Evolutionary conservation across 2,329 filamentous ascomycete species (phyloP).

Genomic region (Fusarium sp.): DNA sequence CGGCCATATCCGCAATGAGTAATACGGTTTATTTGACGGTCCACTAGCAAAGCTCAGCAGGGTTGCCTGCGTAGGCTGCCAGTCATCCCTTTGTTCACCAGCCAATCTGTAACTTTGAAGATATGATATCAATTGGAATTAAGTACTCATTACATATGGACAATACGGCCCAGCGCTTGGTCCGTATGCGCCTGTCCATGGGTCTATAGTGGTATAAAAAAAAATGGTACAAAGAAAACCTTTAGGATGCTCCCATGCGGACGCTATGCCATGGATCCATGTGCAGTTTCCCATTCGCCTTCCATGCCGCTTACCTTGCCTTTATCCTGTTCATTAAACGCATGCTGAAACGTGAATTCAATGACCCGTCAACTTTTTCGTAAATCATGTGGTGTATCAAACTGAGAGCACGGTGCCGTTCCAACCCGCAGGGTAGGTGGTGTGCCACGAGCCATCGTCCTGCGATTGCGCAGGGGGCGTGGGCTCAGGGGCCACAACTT

Average conservation of each 20-base stretch:
- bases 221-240: slow-evolving; percentile 26
- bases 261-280: slow-evolving; percentile 10
- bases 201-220: slow-evolving; percentile 24
- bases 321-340: not conserved
- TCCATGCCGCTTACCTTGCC: slow-evolving; percentile 14
- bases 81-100: slow-evolving; percentile 11
- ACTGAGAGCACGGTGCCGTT: slow-evolving; percentile 50
- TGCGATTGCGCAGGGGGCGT: slow-evolving; percentile 46
- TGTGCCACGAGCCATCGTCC: slow-evolving; percentile 61
- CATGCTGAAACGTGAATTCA: not conserved
- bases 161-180: slow-evolving; percentile 57
- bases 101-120: not conserved
- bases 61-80: not conserved
- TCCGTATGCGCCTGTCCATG: slow-evolving; percentile 44
- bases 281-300: slow-evolving; percentile 20
- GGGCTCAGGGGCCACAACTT: slow-evolving; percentile 7
- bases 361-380: slow-evolving; percentile 8
- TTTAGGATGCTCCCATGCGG: not conserved
- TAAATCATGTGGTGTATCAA: slow-evolving; percentile 18
- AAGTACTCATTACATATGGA: slow-evolving; percentile 42
- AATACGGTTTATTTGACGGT: not conserved
- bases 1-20: not conserved
- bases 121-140: slow-evolving; percentile 33
- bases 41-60: not conserved
- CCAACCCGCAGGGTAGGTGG: slow-evolving; percentile 57